Evolutionary conservation across 768 basidiomycete genomes (phyloP), one percentile per base, ranked within the genome.

Genomic region (Pleurotus salmoneostramineus): DNA sequence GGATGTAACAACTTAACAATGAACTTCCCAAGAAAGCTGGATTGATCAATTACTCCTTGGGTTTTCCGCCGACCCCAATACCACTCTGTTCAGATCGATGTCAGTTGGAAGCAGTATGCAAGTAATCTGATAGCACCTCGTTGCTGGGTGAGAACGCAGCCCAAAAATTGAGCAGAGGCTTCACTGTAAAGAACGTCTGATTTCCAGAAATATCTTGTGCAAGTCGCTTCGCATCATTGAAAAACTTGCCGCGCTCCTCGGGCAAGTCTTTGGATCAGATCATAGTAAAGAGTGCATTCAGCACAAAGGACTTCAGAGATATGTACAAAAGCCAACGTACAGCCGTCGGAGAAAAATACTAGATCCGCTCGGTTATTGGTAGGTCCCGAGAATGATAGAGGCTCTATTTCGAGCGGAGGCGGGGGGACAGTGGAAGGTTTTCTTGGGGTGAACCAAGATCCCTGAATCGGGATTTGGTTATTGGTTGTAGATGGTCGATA

Each of bases 91-190:
- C 33, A 35, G 42, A 32, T 27, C 17, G 4, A 31, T 6, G 34
- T 35, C 47, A 56, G n/a, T 45, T 11, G n/a, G 10, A 21, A 44
- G 27, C 14, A n/a, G 5, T 3, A 31, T 15, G 31, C n/a, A 34
- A 45, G 17, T 32, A 27, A 27, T 56, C 3, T 4, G 17, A 31
- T 40, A 45, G 12, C 36, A 87, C 91, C 77, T 91, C 87, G 59
- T 78, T 78, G 67, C 90, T 91, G 0, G 90, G 84, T 15, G 86
- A 75, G 62, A 89, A 91, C 0, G 87, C 87, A 4, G 86, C 89
- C 88, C 88, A 93, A 62, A 91, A 89, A 65, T 91, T 92, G 61
- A 92, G 71, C 47, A 91, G 72, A 2, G 89, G 88, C 62, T 81
- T 82, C 15, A 93, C 89, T 0, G 88, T 85, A 60, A 85, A 78